Conservation (phyloP, 2,329 filamentous ascomycete genomes). For the Sclerotinia minor region DNA sequence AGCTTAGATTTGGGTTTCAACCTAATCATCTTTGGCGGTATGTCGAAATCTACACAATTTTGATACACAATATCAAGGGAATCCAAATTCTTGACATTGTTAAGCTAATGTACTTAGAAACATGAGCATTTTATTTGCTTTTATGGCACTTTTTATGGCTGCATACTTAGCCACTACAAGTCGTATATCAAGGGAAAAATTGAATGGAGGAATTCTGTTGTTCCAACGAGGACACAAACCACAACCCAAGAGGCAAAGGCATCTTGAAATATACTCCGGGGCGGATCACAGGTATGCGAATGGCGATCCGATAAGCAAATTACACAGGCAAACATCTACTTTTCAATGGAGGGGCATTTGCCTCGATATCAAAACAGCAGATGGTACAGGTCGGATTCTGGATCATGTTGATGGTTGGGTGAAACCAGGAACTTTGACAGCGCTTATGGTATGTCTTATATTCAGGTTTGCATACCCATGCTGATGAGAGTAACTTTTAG, state of each 20-base stretch:
- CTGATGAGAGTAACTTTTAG: conserved; percentile 17
- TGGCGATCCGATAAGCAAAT: conserved; percentile 10
- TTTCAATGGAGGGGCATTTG: conserved; percentile 48
- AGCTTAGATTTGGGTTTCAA: conserved; percentile 56
- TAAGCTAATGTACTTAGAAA: conserved; percentile 46
- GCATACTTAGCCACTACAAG: conserved; percentile 67
- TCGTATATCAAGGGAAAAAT: conserved; percentile 63
- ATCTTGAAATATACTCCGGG: conserved; percentile 24
- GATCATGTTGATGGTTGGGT: conserved; percentile 70
- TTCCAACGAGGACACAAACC: conserved; percentile 67
- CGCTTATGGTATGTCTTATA: conserved; percentile 54
- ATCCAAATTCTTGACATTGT: too few relatives aligned
- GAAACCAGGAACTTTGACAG: conserved; percentile 68
- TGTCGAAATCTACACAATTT: not conserved
- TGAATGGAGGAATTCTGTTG: conserved; percentile 74
- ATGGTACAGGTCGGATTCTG: conserved; percentile 61
- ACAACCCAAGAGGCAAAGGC: conserved; percentile 7
- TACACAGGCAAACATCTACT: conserved; percentile 24
- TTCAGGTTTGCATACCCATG: not conserved
- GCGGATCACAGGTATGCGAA: conserved; percentile 21
- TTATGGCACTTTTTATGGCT: conserved; percentile 60
- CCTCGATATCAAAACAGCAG: conserved; percentile 73
- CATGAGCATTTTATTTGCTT: conserved; percentile 66
- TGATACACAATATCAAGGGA: too few relatives aligned
- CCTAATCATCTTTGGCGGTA: conserved; percentile 61